A percentile compares a stretch with the other conserved stretches of the same genome.
Conservation (phyloP, 495 filamentous ascomycete species). For the Penicillium flavigenum region DNA sequence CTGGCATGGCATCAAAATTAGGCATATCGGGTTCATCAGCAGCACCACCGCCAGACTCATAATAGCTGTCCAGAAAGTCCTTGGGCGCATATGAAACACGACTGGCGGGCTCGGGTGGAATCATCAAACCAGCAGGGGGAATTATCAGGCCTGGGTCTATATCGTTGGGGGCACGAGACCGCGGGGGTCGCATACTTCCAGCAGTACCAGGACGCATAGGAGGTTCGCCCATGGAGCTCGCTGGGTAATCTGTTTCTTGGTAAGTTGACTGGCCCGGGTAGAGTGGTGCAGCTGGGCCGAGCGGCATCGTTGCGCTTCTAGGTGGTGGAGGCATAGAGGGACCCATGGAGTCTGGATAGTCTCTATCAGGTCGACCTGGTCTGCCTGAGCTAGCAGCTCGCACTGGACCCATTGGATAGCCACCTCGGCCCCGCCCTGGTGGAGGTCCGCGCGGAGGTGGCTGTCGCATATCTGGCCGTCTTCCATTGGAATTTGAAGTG, state of each 20-base stretch:
- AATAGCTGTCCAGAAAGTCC: conserved; percentile 45
- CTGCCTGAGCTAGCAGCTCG: conserved; percentile 33
- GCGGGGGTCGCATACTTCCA: conserved; percentile 24
- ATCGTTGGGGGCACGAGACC: conserved; percentile 17
- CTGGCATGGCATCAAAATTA: conserved; percentile 68
- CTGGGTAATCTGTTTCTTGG: conserved; percentile 29
- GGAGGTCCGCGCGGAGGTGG: conserved; percentile 31
- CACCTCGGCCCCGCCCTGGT: conserved; percentile 23
- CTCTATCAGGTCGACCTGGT: conserved; percentile 27
- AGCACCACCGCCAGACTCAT: conserved; percentile 23
- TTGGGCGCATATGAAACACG: conserved; percentile 33
- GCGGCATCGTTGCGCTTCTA: conserved; percentile 45
- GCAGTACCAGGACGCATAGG: conserved; percentile 32
- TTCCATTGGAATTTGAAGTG: conserved; percentile 39
- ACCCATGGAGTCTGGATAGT: conserved; percentile 32
- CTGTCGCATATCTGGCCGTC: conserved; percentile 33
- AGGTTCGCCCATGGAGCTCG: conserved; percentile 16
- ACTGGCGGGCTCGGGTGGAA: conserved; percentile 20
- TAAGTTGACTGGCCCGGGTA: conserved; percentile 40
- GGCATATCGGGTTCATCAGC: conserved; percentile 60
- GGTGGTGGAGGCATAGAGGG: conserved; percentile 32
- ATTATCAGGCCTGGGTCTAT: conserved; percentile 21
- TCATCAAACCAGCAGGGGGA: conserved; percentile 6
- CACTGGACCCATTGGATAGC: conserved; percentile 25
- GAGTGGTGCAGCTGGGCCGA: conserved; percentile 14